phyloP scores from a whole-genome alignment of 2,329 filamentous ascomycete species.

The Leptosphaerulina australis region DNA sequence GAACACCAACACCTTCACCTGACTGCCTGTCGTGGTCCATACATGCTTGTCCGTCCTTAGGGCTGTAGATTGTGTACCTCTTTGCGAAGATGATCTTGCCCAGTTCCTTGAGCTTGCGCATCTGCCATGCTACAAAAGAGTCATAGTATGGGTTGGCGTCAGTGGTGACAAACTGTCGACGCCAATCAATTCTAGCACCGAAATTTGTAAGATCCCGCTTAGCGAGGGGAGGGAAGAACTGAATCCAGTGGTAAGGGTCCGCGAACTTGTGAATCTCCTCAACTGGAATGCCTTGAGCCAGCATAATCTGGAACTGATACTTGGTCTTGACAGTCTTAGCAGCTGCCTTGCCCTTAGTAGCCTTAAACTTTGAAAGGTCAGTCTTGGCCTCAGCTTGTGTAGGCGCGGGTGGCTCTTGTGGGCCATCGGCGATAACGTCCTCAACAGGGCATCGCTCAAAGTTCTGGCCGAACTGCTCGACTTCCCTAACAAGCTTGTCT shows the following conservation, averaged over 20 bases:
- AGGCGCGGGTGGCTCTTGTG: slow-evolving; percentile 60
- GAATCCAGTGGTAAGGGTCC: slow-evolving; percentile 88
- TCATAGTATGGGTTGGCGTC: slow-evolving; percentile 98
- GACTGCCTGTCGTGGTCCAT: slow-evolving; percentile 85
- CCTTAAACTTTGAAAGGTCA: slow-evolving; percentile 86
- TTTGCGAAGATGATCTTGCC: slow-evolving; percentile 94
- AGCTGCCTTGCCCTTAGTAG: slow-evolving; percentile 79
- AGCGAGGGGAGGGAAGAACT: slow-evolving; percentile 86
- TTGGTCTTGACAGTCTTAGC: slow-evolving; percentile 92
- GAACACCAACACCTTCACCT: slow-evolving; percentile 81
- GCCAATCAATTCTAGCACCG: slow-evolving; percentile 90
- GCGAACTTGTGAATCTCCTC: slow-evolving; percentile 94
- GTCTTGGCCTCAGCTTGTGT: slow-evolving; percentile 70
- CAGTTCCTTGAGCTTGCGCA: slow-evolving; percentile 86
- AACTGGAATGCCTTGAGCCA: slow-evolving; percentile 82
- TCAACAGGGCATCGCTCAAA: slow-evolving; percentile 72
- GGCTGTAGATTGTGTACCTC: slow-evolving; percentile 86
- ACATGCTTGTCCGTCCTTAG: slow-evolving; percentile 86
- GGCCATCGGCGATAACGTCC: slow-evolving; percentile 53
- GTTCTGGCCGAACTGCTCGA: slow-evolving; percentile 84
- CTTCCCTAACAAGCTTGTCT: slow-evolving; percentile 90
- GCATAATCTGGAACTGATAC: slow-evolving; percentile 96
- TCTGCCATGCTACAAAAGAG: slow-evolving; percentile 94
- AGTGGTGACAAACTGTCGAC: slow-evolving; percentile 89
- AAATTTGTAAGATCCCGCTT: slow-evolving; percentile 80